phyloP scores from a whole-genome alignment of 2,329 filamentous ascomycete genomes.

The Sporothrix brasiliensis region DNA sequence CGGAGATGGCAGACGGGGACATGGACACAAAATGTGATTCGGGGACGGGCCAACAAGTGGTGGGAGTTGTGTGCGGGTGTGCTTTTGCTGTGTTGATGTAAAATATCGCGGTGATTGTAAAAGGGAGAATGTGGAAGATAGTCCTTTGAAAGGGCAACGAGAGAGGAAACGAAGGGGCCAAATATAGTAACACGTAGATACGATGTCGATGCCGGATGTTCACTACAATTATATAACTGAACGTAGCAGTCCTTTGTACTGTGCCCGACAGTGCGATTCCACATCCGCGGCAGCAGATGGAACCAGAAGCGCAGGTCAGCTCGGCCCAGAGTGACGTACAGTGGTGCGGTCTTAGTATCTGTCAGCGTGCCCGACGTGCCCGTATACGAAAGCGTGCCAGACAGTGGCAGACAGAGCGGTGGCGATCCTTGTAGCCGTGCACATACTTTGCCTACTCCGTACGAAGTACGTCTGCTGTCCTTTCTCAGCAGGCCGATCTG shows the following conservation, averaged over 20 bases:
- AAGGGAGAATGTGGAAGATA: not conserved
- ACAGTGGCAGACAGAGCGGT: not conserved
- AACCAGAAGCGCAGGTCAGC: not conserved
- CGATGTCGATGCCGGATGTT: too few species aligned
- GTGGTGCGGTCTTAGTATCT: not conserved
- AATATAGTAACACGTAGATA: too few species aligned
- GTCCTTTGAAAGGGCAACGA: not conserved
- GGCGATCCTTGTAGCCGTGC: not conserved
- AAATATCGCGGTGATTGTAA: not conserved
- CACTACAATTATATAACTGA: too few species aligned
- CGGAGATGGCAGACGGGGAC: conserved; percentile 62
- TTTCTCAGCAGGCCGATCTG: conserved; percentile 10
- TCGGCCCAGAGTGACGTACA: not conserved
- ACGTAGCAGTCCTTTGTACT: too few species aligned
- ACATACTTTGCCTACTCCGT: not conserved
- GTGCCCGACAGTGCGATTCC: not conserved
- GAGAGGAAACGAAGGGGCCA: too few species aligned
- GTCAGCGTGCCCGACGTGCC: not conserved
- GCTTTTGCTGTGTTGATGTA: not conserved
- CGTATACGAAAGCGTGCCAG: conserved; percentile 7
- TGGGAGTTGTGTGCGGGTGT: not conserved
- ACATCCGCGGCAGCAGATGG: not conserved
- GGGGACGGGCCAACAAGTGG: not conserved
- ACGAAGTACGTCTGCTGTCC: too few species aligned
- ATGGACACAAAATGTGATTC: conserved; percentile 47